Conservation (phyloP, 2,329 filamentous ascomycete genomes). For the Penicillium freii region DNA sequence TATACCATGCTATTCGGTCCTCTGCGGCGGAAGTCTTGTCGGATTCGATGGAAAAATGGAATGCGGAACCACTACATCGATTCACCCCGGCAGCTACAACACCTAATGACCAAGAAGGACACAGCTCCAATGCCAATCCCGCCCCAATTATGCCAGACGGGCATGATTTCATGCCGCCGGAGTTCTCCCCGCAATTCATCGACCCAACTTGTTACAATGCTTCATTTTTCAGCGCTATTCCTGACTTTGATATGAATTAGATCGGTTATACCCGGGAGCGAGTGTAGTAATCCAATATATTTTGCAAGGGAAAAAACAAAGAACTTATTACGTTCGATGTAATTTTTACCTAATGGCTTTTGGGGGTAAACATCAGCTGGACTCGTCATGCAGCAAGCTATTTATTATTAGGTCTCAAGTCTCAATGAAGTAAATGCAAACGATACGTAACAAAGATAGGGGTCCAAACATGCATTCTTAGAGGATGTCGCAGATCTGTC, state of each 20-base stretch:
- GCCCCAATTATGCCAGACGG: constrained; percentile 21
- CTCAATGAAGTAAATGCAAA: neutral
- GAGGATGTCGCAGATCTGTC: neutral
- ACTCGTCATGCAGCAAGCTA: neutral
- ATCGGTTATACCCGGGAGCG: neutral
- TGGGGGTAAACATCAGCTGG: neutral
- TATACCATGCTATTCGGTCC: constrained; percentile 28
- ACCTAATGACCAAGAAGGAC: constrained; percentile 19
- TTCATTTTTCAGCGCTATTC: constrained; percentile 29
- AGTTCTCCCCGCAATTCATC: constrained; percentile 28
- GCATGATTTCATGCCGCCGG: constrained; percentile 28
- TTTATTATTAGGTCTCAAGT: neutral
- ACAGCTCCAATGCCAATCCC: constrained; percentile 14
- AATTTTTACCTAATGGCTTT: neutral
- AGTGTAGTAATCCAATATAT: neutral
- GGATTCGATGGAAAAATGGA: constrained; percentile 30
- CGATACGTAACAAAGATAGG: constrained; percentile 3
- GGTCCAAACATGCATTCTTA: neutral
- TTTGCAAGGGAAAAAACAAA: neutral
- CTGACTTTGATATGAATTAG: constrained; percentile 28
- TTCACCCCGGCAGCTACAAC: constrained; percentile 22
- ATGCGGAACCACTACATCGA: constrained; percentile 26
- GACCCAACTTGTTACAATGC: constrained; percentile 34
- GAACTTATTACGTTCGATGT: neutral
- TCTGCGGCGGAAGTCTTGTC: constrained; percentile 32